Evolutionary conservation across 768 basidiomycete species (phyloP).

Genomic region (Suillus plorans): DNA sequence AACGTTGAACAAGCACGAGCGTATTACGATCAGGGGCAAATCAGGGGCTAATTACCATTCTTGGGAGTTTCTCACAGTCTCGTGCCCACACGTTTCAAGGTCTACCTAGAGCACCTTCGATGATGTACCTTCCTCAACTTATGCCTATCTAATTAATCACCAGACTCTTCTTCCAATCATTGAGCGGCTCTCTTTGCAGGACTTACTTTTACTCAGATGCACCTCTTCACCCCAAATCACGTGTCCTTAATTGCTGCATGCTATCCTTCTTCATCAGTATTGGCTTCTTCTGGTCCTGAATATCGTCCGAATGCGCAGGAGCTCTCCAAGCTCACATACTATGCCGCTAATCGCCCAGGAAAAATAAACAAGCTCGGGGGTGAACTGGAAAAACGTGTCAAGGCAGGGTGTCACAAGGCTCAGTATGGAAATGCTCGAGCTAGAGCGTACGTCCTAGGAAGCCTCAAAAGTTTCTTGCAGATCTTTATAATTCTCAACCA

Average conservation of each 20-base stretch:
- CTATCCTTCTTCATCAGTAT: conserved; percentile 77
- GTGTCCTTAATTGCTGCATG: conserved; percentile 81
- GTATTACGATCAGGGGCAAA: no score
- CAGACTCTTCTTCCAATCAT: not conserved
- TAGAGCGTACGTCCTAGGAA: conserved; percentile 62
- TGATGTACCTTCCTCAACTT: conserved; percentile 2
- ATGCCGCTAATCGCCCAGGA: conserved; percentile 79
- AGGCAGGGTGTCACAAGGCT: conserved; percentile 63
- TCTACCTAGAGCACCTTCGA: no score
- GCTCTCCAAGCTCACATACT: conserved; percentile 81
- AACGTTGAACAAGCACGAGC: not conserved
- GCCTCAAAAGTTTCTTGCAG: conserved; percentile 2
- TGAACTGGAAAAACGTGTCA: conserved; percentile 76
- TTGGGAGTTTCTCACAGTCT: conserved; percentile 1
- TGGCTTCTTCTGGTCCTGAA: conserved; percentile 73
- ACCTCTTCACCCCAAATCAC: conserved; percentile 81
- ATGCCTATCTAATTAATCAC: conserved; percentile 3
- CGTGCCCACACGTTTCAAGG: not conserved
- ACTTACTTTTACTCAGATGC: conserved; percentile 42
- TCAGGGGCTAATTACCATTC: not conserved
- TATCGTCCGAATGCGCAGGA: conserved; percentile 84
- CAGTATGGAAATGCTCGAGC: conserved; percentile 69
- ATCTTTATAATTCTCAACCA: conserved; percentile 25
- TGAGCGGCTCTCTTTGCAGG: not conserved
- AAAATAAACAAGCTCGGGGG: conserved; percentile 75